Evolutionary conservation across 352 stramenopile species (phyloP), one percentile per base, ranked within the genome.

Genomic region (Phytopythium helicoides): DNA sequence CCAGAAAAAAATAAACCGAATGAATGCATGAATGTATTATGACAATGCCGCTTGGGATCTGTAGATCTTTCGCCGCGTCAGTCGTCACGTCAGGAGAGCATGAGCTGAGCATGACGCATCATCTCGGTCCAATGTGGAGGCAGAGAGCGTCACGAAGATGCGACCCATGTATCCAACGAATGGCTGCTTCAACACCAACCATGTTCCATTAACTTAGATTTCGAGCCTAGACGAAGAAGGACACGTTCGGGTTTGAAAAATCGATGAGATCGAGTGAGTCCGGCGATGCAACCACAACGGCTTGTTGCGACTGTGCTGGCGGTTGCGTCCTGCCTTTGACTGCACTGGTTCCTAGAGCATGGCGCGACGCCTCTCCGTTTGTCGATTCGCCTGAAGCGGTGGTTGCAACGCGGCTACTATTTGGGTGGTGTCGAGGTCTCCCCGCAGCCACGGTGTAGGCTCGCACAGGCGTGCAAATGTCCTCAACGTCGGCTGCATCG

Each of bases 261-360:
- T 77, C 68, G 22, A 77, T 46, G 26, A 64, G 67, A 39, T 77
- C 68, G 57, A 77, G 73, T 35, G 64, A 60, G 45, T 77, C 64
- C 8, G 61, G 60, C 3, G 68, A 77, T n/a, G 71, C 52, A 37
- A 73, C 55, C 15, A 77, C 56, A n/a, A 77, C 64, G 19, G 58
- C 54, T 14, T 34, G 47, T 16, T 21, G 47, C 33, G 40, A 34
- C 6, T 22, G 6, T 9, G 6, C 4, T n/a, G 33, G 42, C 44
- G 3, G n/a, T 14, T 34, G 41, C 5, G 11, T 9, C 3, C 21
- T 47, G 2, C 10, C 21, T 11, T 2, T 26, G 14, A 33, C 1
- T 16, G 11, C 18, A 18, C 42, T 49, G 10, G 42, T 23, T 16
- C 42, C 19, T 7, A 37, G 3, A 3, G 22, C 10, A 9, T 8